Evolutionary conservation across 164 flowering plant species (phyloP).

Genomic region (Nelumbo lutea): DNA sequence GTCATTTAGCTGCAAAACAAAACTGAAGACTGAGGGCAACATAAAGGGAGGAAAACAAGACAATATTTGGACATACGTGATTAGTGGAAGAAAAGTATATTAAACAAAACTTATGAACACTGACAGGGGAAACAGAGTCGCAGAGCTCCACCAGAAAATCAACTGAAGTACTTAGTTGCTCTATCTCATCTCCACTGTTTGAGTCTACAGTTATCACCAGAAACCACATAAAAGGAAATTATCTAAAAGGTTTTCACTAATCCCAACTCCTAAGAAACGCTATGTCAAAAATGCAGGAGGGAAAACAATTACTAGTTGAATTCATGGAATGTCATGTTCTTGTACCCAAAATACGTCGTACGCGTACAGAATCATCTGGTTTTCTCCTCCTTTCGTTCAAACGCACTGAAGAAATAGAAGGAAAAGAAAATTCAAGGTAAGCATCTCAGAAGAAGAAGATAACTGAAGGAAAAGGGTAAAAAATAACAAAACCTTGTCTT

Average conservation of each 20-base stretch:
- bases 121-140: slow-evolving; percentile 39
- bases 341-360: slow-evolving; percentile 14
- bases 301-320: background rate
- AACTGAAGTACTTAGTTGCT: slow-evolving; percentile 60
- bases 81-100: background rate
- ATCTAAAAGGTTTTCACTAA: background rate
- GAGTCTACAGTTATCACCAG: slow-evolving; percentile 32
- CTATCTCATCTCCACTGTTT: slow-evolving; percentile 43
- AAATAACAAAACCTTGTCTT: slow-evolving; percentile 52
- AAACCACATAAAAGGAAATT: background rate
- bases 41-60: background rate
- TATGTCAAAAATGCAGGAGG: background rate
- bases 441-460: background rate
- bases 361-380: slow-evolving; percentile 22
- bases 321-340: too few relatives aligned
- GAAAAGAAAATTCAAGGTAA: background rate
- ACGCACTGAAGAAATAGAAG: slow-evolving; percentile 43
- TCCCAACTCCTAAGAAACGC: background rate
- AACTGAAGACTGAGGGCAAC: background rate
- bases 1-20: slow-evolving; percentile 38
- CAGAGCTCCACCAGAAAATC: slow-evolving; percentile 87
- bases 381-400: slow-evolving; percentile 48
- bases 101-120: slow-evolving; percentile 6
- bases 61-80: background rate
- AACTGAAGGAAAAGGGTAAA: slow-evolving; percentile 1